Conservation (phyloP, 768 basidiomycete genomes). For the Lactarius vividus region DNA sequence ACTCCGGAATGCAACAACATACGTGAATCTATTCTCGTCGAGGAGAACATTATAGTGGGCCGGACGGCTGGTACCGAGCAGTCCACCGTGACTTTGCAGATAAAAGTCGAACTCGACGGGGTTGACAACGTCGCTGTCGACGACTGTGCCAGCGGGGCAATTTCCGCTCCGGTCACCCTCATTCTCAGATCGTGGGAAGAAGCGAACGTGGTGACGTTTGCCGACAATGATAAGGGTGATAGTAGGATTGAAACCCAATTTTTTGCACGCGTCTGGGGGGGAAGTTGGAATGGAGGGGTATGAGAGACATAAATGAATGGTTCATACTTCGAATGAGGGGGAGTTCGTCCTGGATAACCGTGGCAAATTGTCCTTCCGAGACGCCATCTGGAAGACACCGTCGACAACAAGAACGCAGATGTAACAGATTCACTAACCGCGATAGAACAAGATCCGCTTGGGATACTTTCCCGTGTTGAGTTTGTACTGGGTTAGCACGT, state of each 20-base stretch:
- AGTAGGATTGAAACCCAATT: constrained; percentile 55
- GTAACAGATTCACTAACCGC: constrained; percentile 44
- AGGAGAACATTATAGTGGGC: constrained; percentile 55
- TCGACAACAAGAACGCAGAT: not conserved
- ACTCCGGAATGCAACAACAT: constrained; percentile 25
- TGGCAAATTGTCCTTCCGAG: constrained; percentile 51
- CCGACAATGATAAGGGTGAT: constrained; percentile 81
- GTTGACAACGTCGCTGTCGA: constrained; percentile 67
- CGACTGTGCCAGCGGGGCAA: constrained; percentile 73
- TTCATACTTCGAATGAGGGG: constrained; percentile 53
- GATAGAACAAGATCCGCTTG: constrained; percentile 72
- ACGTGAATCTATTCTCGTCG: constrained; percentile 64
- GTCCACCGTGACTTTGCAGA: constrained; percentile 71
- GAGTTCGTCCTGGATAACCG: constrained; percentile 56
- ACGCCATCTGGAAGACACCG: constrained; percentile 43
- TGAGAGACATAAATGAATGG: not conserved
- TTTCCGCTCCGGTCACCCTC: constrained; percentile 70
- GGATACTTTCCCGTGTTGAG: constrained; percentile 55
- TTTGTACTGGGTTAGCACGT: constrained; percentile 59
- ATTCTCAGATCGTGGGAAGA: constrained; percentile 47
- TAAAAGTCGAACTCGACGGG: constrained; percentile 78
- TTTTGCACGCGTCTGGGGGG: constrained; percentile 56
- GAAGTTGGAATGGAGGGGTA: not conserved
- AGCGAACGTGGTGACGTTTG: constrained; percentile 68
- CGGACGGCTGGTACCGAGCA: constrained; percentile 72